Evolutionary conservation across 352 stramenopile species (phyloP), one percentile per base, ranked within the genome.

Genomic region (Pythium scleroteichum): DNA sequence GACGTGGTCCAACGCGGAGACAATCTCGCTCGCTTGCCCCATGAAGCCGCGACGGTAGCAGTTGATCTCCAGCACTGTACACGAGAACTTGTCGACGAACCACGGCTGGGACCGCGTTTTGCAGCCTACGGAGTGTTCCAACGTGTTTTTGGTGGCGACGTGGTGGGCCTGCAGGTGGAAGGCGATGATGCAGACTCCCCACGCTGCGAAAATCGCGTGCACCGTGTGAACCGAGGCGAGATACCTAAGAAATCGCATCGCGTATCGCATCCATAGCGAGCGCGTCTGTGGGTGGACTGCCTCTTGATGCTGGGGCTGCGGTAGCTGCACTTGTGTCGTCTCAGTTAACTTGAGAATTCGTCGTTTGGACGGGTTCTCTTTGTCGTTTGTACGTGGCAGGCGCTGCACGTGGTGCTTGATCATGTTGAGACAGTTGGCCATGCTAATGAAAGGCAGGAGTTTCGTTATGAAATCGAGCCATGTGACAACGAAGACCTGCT

Each of bases 1-100:
- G 5, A 71, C 47, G 1, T 29, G 32, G 5, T 22, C 26, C 13
- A 71, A 40, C 17, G 38, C 51, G 0, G 38, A 38, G 1, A 22
- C 53, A 12, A 71, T 60, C 42, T 71, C 64, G 13, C 41, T 8
- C 0, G 22, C 26, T 4, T 24, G 0, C 1, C 64, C 64, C 5
- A 2, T 33, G 41, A 68, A 47, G 1, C 42, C 58, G 6, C 47
- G 57, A 20, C 57, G 58, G 27, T 68, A 39, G 49, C 64, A 71
- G 53, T 71, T 71, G 58, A 71, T 67, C 39, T 68, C 64, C 2
- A 71, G 44, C 1, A 72, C 44, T 13, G 59, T 65, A 38, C 65
- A 72, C 4, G 65, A 64, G 19, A 59, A 62, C 12, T 72, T 32
- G 41, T 48, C 2, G 0, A 59, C 45, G 16, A 72, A 54, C 65